Base-by-base conservation (phyloP, 345 rosid genomes). In the Gossypium anomalum region DNA sequence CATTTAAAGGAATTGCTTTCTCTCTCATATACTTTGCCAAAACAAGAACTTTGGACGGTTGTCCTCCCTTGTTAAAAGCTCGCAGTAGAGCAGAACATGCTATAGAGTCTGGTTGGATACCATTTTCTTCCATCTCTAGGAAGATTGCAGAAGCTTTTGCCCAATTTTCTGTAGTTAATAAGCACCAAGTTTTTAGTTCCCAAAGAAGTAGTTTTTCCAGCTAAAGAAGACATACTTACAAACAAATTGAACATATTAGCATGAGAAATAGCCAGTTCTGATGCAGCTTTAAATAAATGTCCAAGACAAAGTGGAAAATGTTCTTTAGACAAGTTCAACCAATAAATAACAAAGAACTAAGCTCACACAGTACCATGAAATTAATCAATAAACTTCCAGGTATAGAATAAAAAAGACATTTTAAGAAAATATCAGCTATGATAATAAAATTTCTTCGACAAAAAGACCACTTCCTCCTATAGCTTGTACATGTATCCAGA, bases 1-100 rank as follows among this genome's bases (percentile, higher is more conserved):
- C 94, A 38, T 29, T 79, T 72, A 90, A 87, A 71, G 93, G 82
- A 62, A 92, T 79, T 34, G 85, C 83, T 80, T 79, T 90, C 74
- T 89, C 94, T 74, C 76, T 82, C 93, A 92, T 88, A 64, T 82
- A 79, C 62, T 88, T 88, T 68, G 88, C 90, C 65, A 92, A 78
- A 74, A 75, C 67, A 71, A 92, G 87, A 71, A 92, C 93, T 86
- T 90, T 87, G 20, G 92, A 85, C 1, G 95, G 89, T 63, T 83
- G 83, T 38, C 86, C 92, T 79, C 87, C 89, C 80, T 87, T 89
- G 79, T 92, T 94, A 75, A 90, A 92, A 80, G 95, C 92, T 85
- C 88, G 89, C 97, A 94, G 92, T 80, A 92, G 76, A 52, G 89
- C 94, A 15, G 97, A 88, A 77, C 88, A 89, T 23, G 92, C 97